Evolutionary conservation across 805 yeast genomes (phyloP), one percentile per base, ranked within the genome.

Genomic region (Kazachstania viticola): DNA sequence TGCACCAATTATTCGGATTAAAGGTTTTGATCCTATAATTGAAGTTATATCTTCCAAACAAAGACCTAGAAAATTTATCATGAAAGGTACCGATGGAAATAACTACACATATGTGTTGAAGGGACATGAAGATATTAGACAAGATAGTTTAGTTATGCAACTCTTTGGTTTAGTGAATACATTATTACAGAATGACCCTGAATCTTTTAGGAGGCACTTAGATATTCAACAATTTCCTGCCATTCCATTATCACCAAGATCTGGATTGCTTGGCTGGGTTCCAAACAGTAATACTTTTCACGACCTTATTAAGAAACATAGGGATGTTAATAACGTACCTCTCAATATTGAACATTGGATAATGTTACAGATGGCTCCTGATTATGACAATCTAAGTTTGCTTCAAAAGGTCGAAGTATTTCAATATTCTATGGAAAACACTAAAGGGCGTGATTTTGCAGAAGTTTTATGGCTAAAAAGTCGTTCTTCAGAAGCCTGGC

Each of bases 61-160:
- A 58, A 73, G 97, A 47, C 99, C 99, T 5, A 73, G 99, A 50
- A 75, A 81, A 45, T 56, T 84, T 37, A 70, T 76, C 12, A 71
- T 84, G 30, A 65, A 68, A 39, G 98, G 97, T 9, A 79, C 82
- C 46, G 95, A 91, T 56, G 98, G 98, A 37, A 82, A 80, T 48
- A 82, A 79, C 25, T 85, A 93, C 51, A 80, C 72, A 45, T 93
- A 74, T 56, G 60, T 67, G 2, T 64, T 91, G 48, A 91, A 91
- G 58, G 98, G 97, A 1, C 97, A 91, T 51, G 99, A 91, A 60
- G 99, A 91, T 65, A 83, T 91, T 33, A 73, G 99, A 49, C 99
- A 91, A 54, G 99, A 91, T 60, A 83, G 84, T 48, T 67, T 93
- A 55, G 99, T 88, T 17, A 91, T 91, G 98, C 99, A 91, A 58